A percentile compares a stretch with the other conserved stretches of the same genome.
Evolutionary conservation across 805 yeast genomes (phyloP).

Genomic region (Barnettozyma siamensis): DNA sequence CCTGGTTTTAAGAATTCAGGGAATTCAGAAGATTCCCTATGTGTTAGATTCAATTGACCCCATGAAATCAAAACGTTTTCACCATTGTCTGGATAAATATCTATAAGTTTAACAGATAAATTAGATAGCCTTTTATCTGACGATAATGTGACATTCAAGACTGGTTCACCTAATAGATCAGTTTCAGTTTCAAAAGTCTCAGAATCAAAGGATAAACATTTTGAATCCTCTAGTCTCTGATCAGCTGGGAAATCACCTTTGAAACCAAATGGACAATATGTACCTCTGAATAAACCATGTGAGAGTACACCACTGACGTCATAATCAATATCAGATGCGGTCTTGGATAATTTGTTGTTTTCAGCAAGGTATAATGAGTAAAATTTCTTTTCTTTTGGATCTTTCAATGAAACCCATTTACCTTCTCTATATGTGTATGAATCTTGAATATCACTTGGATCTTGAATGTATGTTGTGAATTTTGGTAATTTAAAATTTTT

Average conservation of each 20-base stretch:
- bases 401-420: conserved; percentile 32
- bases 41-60: conserved; percentile 40
- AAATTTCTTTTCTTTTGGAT: conserved; percentile 12
- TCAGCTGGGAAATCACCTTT: conserved; percentile 42
- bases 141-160: conserved; percentile 26
- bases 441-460: conserved; percentile 33
- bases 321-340: conserved; percentile 7
- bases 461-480: conserved; percentile 37
- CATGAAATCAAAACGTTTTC: conserved; percentile 34
- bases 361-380: conserved; percentile 14
- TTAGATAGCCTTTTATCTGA: conserved; percentile 36
- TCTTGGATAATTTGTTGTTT: conserved; percentile 6
- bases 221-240: conserved; percentile 37
- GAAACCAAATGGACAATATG: conserved; percentile 42
- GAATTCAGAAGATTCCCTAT: conserved; percentile 35
- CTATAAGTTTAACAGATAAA: conserved; percentile 34
- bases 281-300: conserved; percentile 41
- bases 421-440: conserved; percentile 36
- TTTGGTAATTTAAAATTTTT: conserved; percentile 27
- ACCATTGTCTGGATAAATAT: conserved; percentile 32
- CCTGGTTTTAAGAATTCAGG: conserved; percentile 32
- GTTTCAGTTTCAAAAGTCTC: conserved; percentile 20
- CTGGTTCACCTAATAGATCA: conserved; percentile 35
- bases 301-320: conserved; percentile 30
- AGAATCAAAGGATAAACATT: conserved; percentile 33